phyloP scores from a whole-genome alignment of 73 alveolate genomes.

The Tetrahymena borealis region DNA sequence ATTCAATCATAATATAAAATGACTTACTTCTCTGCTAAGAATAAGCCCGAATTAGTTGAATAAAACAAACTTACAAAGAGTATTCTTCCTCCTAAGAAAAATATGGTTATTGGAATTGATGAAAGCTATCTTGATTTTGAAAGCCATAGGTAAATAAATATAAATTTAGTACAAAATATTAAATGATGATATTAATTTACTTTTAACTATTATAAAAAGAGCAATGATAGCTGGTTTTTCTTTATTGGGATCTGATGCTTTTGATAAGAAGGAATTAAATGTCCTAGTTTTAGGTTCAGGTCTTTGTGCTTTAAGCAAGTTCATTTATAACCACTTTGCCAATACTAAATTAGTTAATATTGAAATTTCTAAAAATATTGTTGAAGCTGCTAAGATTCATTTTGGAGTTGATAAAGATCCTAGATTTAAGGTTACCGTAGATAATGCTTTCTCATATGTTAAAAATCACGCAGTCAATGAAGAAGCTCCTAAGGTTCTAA shows the following conservation, averaged over 20 bases:
- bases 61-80: neutral
- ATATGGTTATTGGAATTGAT: conserved; percentile 5
- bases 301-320: conserved; percentile 27
- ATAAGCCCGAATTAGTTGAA: neutral
- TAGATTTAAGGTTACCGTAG: conserved; percentile 12
- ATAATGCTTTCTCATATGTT: neutral
- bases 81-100: neutral
- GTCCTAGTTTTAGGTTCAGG: conserved; percentile 38
- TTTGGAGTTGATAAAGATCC: conserved; percentile 26
- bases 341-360: conserved; percentile 14
- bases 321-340: conserved; percentile 7
- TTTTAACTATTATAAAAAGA: neutral
- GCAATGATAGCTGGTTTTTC: conserved; percentile 42
- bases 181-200: neutral
- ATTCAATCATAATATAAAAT: conserved; percentile 23
- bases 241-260: conserved; percentile 11
- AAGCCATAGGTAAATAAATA: neutral
- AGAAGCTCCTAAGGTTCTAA: neutral
- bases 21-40: conserved; percentile 6
- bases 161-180: neutral
- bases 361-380: conserved; percentile 29
- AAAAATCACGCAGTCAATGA: neutral
- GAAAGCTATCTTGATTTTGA: conserved; percentile 37
- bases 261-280: neutral
- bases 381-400: conserved; percentile 11